Evolutionary conservation across 352 stramenopile genomes (phyloP).

Genomic region (Phytophthora nicotianae): DNA sequence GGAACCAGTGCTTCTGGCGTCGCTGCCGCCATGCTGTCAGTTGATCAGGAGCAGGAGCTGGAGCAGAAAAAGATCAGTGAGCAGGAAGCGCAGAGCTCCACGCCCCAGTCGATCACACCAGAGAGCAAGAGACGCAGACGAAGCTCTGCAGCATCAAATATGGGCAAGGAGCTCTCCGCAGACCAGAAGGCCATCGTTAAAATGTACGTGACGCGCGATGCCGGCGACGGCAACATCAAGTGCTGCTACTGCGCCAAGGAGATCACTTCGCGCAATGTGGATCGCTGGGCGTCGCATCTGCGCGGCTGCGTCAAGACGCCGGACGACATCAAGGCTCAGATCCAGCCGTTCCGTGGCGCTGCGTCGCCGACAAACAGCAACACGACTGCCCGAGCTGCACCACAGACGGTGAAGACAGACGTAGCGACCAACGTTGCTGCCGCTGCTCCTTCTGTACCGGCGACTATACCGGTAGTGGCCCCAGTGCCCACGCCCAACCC

Average conservation of each 20-base stretch:
- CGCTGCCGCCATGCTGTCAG: conserved; percentile 45
- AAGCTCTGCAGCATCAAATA: conserved; percentile 27
- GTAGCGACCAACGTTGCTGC: neutral
- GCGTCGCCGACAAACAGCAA: conserved; percentile 7
- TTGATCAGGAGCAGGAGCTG: conserved; percentile 34
- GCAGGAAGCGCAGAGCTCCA: conserved; percentile 2
- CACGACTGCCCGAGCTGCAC: conserved; percentile 2
- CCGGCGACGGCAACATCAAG: conserved; percentile 66
- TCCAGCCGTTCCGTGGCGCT: conserved; percentile 56
- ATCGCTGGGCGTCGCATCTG: conserved; percentile 83
- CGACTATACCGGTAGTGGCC: conserved; percentile 10
- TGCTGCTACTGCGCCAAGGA: conserved; percentile 88
- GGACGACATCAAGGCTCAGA: conserved; percentile 79
- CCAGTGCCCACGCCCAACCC: conserved; percentile 23
- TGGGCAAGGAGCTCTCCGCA: conserved; percentile 64
- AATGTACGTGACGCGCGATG: conserved; percentile 73
- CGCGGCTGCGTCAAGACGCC: conserved; percentile 78
- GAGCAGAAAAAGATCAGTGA: conserved; percentile 43
- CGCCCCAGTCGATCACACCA: conserved; percentile 18
- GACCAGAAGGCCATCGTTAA: conserved; percentile 82
- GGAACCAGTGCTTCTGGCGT: conserved; percentile 17
- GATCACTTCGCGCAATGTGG: conserved; percentile 84
- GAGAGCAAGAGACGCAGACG: conserved; percentile 43
- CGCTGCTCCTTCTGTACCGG: neutral
- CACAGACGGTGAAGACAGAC: conserved; percentile 4